Percentiles rank a stretch among this genome's conserved stretches.
Evolutionary conservation across 352 stramenopile genomes (phyloP).

Genomic region (Phytopythium helicoides): DNA sequence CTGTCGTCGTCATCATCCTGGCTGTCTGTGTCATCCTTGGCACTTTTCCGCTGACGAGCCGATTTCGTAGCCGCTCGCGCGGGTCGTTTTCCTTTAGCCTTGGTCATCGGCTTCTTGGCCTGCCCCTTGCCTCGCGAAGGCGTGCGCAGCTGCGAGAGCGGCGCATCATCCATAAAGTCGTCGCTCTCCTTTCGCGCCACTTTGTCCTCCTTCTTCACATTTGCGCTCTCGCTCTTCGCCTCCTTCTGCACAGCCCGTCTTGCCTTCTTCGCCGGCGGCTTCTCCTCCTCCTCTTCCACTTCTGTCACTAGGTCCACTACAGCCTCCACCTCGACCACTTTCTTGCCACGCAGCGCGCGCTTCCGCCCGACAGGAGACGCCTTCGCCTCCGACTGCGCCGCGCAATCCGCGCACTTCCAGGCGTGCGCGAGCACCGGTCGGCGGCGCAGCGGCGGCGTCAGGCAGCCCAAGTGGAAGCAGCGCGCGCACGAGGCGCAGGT

Average conservation of each 20-base stretch:
- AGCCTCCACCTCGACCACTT: conserved; percentile 8
- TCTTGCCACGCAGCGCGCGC: neutral
- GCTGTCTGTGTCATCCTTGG: conserved; percentile 15
- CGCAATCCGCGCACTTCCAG: conserved; percentile 46
- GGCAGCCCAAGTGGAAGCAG: conserved; percentile 55
- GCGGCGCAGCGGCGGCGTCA: conserved; percentile 45
- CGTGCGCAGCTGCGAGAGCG: conserved; percentile 7
- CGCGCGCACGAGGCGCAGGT: conserved; percentile 34
- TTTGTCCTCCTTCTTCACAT: neutral
- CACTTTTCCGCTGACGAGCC: conserved; percentile 1
- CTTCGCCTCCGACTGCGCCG: neutral
- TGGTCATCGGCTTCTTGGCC: conserved; percentile 22
- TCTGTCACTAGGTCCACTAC: conserved; percentile 1
- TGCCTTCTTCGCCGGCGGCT: conserved; percentile 8
- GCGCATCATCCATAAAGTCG: conserved; percentile 11
- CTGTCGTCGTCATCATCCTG: conserved; percentile 44
- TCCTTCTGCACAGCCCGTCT: neutral
- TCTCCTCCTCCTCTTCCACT: neutral
- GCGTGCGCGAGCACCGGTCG: conserved; percentile 28
- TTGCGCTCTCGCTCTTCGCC: too few species aligned
- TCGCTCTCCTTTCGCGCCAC: conserved; percentile 11
- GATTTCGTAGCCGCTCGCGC: neutral
- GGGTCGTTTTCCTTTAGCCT: neutral
- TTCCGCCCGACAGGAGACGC: neutral
- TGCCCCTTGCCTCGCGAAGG: conserved; percentile 22